Evolutionary conservation across 2,329 filamentous ascomycete species (phyloP).

Genomic region (Fusarium mundagurra): DNA sequence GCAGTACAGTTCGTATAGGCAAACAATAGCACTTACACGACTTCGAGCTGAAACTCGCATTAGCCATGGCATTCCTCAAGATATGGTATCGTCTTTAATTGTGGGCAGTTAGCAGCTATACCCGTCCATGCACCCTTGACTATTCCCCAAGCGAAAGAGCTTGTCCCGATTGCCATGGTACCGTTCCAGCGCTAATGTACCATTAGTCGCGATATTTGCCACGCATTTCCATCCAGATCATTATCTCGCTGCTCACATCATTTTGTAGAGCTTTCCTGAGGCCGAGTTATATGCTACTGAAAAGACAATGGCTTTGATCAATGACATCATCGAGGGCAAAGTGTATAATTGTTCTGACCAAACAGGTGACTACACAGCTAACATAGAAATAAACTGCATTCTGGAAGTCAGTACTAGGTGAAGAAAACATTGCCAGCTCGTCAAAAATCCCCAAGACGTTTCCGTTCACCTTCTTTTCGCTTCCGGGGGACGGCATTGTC

Average conservation of each 20-base stretch:
- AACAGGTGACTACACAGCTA: fast-evolving
- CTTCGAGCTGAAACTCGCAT: neutral
- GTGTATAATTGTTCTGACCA: neutral
- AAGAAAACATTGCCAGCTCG: neutral
- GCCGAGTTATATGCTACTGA: neutral
- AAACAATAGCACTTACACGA: neutral
- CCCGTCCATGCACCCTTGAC: neutral
- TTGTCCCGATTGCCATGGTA: neutral
- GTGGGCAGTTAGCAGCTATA: neutral
- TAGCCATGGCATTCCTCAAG: neutral
- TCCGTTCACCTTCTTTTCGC: neutral
- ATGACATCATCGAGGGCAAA: neutral
- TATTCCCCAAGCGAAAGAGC: neutral
- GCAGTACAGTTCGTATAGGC: fast-evolving
- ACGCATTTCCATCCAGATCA: neutral
- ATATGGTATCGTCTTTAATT: neutral
- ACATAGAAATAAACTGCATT: neutral
- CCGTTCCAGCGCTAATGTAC: neutral
- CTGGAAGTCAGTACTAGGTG: neutral
- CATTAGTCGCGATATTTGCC: neutral
- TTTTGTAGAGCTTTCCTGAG: neutral
- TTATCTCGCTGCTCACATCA: neutral
- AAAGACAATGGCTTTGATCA: neutral
- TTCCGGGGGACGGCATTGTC: neutral
- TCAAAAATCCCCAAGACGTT: neutral